These are phyloP conservation scores for Camelina laxa DNA, from an alignment of 345 rosid species.

Conservation along the genomic window DNA sequence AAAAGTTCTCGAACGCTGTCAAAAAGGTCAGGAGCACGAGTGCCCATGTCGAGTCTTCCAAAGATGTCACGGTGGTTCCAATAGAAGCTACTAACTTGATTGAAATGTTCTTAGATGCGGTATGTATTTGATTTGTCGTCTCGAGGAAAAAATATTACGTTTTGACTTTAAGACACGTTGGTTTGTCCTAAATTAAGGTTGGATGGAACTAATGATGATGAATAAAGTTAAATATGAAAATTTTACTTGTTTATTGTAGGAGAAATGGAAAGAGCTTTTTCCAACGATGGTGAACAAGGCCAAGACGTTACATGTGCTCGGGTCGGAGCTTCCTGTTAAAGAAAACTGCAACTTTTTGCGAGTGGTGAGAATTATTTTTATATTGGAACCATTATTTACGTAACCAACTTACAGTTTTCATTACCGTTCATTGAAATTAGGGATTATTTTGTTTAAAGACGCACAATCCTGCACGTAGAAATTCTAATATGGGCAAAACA, in stretches of 20 bases:
- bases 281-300: slow-evolving; percentile 71
- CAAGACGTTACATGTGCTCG: slow-evolving; percentile 48
- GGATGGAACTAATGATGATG: background rate
- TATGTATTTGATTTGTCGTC: slow-evolving; percentile 12
- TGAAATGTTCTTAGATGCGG: slow-evolving; percentile 60
- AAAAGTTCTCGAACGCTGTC: slow-evolving; percentile 43
- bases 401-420: background rate
- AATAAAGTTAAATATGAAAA: background rate
- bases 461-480: too few species aligned
- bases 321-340: slow-evolving; percentile 37
- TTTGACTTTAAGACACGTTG: background rate
- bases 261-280: slow-evolving; percentile 64
- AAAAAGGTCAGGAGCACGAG: slow-evolving; percentile 43
- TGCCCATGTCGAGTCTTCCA: slow-evolving; percentile 70
- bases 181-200: background rate
- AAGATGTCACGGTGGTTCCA: slow-evolving; percentile 48
- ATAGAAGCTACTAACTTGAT: slow-evolving; percentile 53
- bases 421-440: background rate
- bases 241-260: slow-evolving; percentile 47
- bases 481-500: too few species aligned
- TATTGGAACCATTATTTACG: background rate
- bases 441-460: background rate
- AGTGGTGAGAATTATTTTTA: slow-evolving; percentile 51
- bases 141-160: background rate
- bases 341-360: slow-evolving; percentile 52